Conservation (phyloP, 2,329 filamentous ascomycete species). For the Cryoendolithus antarcticus region DNA sequence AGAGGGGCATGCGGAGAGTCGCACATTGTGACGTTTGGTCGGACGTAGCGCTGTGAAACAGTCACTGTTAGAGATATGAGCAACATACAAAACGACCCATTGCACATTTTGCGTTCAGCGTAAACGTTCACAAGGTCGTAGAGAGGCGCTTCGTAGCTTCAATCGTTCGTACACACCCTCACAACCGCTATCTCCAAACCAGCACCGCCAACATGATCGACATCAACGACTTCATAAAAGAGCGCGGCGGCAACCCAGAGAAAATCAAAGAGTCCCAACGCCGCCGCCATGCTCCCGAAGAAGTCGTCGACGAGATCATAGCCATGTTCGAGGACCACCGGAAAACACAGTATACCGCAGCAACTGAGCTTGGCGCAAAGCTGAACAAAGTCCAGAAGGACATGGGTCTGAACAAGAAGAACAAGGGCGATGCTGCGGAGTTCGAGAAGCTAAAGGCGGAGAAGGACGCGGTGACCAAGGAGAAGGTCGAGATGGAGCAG, state of each 20-base stretch:
- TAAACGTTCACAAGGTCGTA: no score
- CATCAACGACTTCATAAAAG: constrained; percentile 45
- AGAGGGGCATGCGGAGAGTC: no score
- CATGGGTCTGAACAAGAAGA: constrained; percentile 86
- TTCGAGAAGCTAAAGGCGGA: constrained; percentile 65
- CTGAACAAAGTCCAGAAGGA: constrained; percentile 86
- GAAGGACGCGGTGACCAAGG: constrained; percentile 64
- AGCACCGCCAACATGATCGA: constrained; percentile 25
- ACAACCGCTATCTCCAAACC: not conserved
- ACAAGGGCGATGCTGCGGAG: constrained; percentile 77
- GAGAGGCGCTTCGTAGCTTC: no score
- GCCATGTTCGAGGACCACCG: constrained; percentile 75
- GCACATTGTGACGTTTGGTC: no score
- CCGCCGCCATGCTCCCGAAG: constrained; percentile 65
- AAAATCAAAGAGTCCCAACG: constrained; percentile 86
- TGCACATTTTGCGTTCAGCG: no score
- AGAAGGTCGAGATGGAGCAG: constrained; percentile 70
- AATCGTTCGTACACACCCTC: no score
- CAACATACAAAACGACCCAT: no score
- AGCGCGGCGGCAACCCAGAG: constrained; percentile 83
- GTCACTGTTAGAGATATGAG: no score
- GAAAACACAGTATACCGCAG: constrained; percentile 43
- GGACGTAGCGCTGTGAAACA: no score
- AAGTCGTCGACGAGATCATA: constrained; percentile 84
- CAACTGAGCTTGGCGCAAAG: constrained; percentile 66